Percentiles rank a stretch among this genome's conserved stretches.
Evolutionary conservation across 2,329 filamentous ascomycete genomes (phyloP).

Genomic region (Colletotrichum scovillei): DNA sequence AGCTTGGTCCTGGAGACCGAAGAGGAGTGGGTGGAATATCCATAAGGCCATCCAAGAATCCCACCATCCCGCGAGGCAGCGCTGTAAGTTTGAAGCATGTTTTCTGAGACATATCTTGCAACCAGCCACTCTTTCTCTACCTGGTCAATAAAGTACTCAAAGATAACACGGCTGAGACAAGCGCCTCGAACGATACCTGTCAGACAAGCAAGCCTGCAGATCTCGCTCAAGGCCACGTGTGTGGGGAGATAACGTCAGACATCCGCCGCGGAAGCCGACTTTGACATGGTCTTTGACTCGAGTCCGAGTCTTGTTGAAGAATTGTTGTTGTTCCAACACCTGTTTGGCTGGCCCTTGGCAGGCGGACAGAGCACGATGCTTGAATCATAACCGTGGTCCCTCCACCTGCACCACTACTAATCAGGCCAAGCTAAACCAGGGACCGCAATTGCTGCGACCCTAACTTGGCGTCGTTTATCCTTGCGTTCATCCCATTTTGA

Average conservation of each 20-base stretch:
- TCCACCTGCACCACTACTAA: background rate
- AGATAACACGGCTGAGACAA: background rate
- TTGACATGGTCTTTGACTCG: background rate
- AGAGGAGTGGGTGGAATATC: background rate
- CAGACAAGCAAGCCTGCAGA: background rate
- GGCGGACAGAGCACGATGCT: background rate
- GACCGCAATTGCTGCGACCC: background rate
- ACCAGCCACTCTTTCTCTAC: background rate
- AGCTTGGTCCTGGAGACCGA: background rate
- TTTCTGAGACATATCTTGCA: background rate
- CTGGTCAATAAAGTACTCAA: background rate
- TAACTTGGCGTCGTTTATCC: background rate
- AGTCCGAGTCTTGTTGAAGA: background rate
- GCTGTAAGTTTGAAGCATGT: background rate
- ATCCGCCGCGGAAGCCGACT: background rate
- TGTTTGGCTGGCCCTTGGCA: background rate
- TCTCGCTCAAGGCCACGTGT: background rate
- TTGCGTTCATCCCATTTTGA: background rate
- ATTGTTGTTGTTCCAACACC: background rate
- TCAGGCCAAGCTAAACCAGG: background rate
- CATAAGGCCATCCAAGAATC: background rate
- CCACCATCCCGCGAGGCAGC: background rate
- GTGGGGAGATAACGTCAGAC: background rate
- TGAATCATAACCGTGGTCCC: background rate
- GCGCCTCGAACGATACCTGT: background rate